Evolutionary conservation across 495 filamentous ascomycete species (phyloP).

Genomic region (Alectoria sarmentosa): DNA sequence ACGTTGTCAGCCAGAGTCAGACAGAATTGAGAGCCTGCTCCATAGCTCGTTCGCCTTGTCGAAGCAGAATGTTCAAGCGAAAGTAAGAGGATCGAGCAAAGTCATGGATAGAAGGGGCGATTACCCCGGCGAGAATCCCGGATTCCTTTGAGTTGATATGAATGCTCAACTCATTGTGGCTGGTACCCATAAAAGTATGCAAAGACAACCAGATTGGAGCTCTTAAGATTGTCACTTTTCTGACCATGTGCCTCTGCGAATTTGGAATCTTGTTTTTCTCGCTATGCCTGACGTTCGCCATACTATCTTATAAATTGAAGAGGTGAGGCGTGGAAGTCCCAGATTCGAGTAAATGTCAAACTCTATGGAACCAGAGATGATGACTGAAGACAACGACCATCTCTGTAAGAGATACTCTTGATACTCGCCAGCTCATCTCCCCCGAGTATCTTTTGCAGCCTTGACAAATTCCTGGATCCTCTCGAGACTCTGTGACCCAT

Average conservation of each 20-base stretch:
- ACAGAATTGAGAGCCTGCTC: neutral
- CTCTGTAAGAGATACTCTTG: neutral
- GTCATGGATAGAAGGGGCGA: neutral
- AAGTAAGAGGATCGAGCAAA: neutral
- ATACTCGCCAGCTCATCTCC: conserved; percentile 11
- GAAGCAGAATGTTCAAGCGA: neutral
- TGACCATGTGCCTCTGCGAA: too few relatives aligned
- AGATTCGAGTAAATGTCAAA: neutral
- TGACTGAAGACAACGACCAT: neutral
- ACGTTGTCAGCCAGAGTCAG: neutral
- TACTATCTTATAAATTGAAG: too few relatives aligned
- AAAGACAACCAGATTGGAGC: too few relatives aligned
- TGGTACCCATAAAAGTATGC: too few relatives aligned
- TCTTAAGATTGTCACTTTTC: too few relatives aligned
- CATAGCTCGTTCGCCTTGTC: neutral
- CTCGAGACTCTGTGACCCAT: conserved; percentile 70
- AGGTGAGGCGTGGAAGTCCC: too few relatives aligned
- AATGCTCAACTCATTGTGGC: too few relatives aligned
- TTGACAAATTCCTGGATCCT: conserved; percentile 79
- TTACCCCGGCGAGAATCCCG: too few relatives aligned
- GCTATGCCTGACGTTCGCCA: too few relatives aligned
- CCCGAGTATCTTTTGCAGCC: conserved; percentile 50
- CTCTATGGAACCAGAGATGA: neutral
- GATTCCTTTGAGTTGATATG: too few relatives aligned
- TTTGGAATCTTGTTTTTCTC: too few relatives aligned